Percentiles rank a stretch among this genome's conserved stretches.
Evolutionary conservation across 768 basidiomycete genomes (phyloP).

Genomic region (Coprinopsis marcescibilis): DNA sequence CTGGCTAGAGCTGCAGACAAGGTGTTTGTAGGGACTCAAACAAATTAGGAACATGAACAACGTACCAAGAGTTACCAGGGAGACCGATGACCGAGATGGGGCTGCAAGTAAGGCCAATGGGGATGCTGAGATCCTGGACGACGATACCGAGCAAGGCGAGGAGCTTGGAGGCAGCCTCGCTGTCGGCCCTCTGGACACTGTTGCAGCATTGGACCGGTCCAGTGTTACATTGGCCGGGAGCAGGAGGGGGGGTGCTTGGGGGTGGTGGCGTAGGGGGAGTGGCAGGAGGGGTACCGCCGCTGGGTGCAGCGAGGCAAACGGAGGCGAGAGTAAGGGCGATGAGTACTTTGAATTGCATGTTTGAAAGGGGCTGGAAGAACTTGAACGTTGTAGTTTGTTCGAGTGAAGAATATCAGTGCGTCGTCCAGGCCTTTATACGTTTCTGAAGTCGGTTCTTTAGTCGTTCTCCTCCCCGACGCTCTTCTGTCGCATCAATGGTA

Average conservation of each 20-base stretch:
- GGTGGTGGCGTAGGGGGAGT: too few species aligned
- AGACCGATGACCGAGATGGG: conserved; percentile 22
- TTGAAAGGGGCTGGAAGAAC: too few species aligned
- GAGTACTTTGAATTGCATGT: conserved; percentile 7
- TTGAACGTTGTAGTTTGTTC: too few species aligned
- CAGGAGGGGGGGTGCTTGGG: neutral
- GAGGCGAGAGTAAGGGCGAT: neutral
- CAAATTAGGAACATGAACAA: neutral
- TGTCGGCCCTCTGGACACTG: conserved; percentile 4
- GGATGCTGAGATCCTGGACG: conserved; percentile 18
- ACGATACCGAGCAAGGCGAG: conserved; percentile 16
- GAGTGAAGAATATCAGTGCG: too few species aligned
- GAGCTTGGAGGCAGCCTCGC: conserved; percentile 1
- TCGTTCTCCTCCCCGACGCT: neutral
- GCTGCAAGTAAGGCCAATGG: conserved; percentile 24
- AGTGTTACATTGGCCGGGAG: conserved; percentile 3
- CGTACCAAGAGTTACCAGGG: conserved; percentile 20
- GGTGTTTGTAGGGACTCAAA: neutral
- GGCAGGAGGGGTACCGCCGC: too few species aligned
- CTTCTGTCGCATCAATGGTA: neutral
- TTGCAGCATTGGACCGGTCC: conserved; percentile 7
- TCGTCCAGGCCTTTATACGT: too few species aligned
- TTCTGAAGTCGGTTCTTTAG: too few species aligned
- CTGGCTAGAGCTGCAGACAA: conserved; percentile 1
- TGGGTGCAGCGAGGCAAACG: neutral